Percentiles rank a stretch among this genome's conserved stretches.
Evolutionary conservation across 306 rosid species (phyloP).

Genomic region (Hylodesmum podocarpum): DNA sequence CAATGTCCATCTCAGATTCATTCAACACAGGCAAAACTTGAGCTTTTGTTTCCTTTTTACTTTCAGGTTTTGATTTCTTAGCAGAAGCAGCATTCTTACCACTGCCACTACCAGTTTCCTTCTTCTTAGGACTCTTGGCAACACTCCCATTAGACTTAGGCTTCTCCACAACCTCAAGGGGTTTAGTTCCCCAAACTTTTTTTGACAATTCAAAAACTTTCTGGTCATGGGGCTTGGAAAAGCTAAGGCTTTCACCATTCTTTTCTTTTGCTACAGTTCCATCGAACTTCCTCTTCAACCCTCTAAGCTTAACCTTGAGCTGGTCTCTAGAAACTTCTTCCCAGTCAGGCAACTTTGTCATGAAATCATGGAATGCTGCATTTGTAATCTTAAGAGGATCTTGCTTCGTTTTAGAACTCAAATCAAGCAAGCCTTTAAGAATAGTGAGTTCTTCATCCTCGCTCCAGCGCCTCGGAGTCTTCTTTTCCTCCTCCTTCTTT

Average conservation of each 20-base stretch:
- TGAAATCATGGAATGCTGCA: conserved; percentile 42
- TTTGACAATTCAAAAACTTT: conserved; percentile 49
- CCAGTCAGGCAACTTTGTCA: conserved; percentile 49
- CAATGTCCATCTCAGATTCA: conserved; percentile 21
- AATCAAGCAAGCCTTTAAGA: conserved; percentile 50
- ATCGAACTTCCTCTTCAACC: conserved; percentile 58
- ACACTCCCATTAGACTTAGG: conserved; percentile 35
- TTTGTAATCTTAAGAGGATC: conserved; percentile 32
- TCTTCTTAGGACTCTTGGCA: conserved; percentile 44
- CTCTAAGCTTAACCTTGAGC: conserved; percentile 50
- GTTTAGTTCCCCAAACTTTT: conserved; percentile 47
- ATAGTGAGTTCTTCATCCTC: conserved; percentile 57
- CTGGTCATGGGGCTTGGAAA: conserved; percentile 44
- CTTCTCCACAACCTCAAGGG: conserved; percentile 28
- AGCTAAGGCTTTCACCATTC: conserved; percentile 30
- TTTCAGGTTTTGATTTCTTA: conserved; percentile 19
- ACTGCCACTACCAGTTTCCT: conserved; percentile 21
- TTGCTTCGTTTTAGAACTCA: conserved; percentile 24
- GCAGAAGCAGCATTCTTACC: conserved; percentile 25
- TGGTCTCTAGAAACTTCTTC: conserved; percentile 42
- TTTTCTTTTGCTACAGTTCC: conserved; percentile 25
- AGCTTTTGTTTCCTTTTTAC: background rate
- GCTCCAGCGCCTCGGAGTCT: conserved; percentile 55
- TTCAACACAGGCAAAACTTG: too few relatives aligned
- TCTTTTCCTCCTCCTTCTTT: background rate